A percentile compares a stretch with the other conserved stretches of the same genome.
phyloP scores from a whole-genome alignment of 345 rosid species.

The Bruguiera sexangula region DNA sequence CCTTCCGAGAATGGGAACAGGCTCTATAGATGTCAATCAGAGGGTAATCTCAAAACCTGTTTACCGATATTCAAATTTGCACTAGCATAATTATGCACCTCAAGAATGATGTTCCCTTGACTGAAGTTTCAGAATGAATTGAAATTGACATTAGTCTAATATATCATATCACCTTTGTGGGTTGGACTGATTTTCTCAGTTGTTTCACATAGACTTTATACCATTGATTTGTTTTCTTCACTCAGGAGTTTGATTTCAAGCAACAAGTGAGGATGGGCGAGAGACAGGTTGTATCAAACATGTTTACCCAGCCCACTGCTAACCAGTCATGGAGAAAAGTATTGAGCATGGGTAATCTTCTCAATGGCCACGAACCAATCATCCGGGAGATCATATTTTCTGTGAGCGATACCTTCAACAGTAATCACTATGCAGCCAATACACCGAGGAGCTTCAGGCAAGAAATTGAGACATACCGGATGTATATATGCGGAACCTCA shows the following conservation, averaged over 20 bases:
- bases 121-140: not conserved
- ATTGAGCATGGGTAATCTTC: slow-evolving; percentile 92
- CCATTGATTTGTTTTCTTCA: slow-evolving; percentile 17
- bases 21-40: slow-evolving; percentile 37
- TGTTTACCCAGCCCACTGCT: slow-evolving; percentile 71
- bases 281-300: slow-evolving; percentile 55
- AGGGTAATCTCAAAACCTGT: slow-evolving; percentile 29
- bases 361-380: slow-evolving; percentile 91
- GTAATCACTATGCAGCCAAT: slow-evolving; percentile 52
- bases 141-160: not conserved
- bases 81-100: not conserved
- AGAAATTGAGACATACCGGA: slow-evolving; percentile 79
- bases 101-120: not conserved
- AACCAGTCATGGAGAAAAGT: slow-evolving; percentile 98
- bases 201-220: not conserved
- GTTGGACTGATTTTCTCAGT: no score
- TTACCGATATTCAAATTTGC: not conserved
- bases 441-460: slow-evolving; percentile 32
- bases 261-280: slow-evolving; percentile 50
- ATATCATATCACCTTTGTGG: not conserved
- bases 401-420: slow-evolving; percentile 45
- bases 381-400: slow-evolving; percentile 78
- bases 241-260: slow-evolving; percentile 62
- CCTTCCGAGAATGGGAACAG: slow-evolving; percentile 58
- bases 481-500: slow-evolving; percentile 85